Percentiles rank a stretch among this genome's conserved stretches.
Evolutionary conservation across 2,329 filamentous ascomycete genomes (phyloP).

Genomic region (Colletotrichum eleusines): DNA sequence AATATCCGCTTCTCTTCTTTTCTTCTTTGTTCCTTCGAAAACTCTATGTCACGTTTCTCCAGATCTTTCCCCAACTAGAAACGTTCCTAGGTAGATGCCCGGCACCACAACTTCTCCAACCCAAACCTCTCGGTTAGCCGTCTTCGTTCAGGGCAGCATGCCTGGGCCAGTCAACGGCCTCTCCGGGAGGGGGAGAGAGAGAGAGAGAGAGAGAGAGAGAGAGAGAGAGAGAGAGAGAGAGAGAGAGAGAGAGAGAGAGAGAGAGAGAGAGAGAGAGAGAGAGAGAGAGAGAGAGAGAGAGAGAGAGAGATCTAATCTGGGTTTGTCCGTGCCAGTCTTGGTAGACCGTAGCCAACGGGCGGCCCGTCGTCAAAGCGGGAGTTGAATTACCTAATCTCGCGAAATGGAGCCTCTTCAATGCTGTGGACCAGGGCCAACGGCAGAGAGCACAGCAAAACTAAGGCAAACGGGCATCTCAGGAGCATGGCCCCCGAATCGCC

Average conservation of each 20-base stretch:
- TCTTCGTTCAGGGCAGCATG: conserved; percentile 11
- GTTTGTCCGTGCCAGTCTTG: conserved; percentile 7
- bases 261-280: conserved; percentile 5
- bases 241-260: neutral
- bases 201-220: conserved; percentile 1
- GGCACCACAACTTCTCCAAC: conserved; percentile 25
- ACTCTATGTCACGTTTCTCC: conserved; percentile 3
- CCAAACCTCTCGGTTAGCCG: conserved; percentile 31
- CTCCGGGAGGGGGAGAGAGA: neutral
- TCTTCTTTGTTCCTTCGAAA: neutral
- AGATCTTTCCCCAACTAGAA: neutral
- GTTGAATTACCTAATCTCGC: conserved; percentile 28
- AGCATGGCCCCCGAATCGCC: conserved; percentile 32
- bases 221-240: neutral
- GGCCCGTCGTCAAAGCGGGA: neutral
- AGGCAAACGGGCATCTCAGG: neutral
- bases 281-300: neutral
- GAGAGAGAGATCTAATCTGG: conserved; percentile 21
- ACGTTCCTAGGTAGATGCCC: neutral
- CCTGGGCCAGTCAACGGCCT: conserved; percentile 10
- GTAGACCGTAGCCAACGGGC: no score
- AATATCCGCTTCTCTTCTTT: neutral
- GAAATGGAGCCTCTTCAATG: conserved; percentile 19
- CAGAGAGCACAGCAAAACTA: neutral
- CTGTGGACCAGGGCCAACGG: neutral